Evolutionary conservation across 1,284 basidiomycete genomes (phyloP).

Genomic region (Pyrrhoderma lamaoense): DNA sequence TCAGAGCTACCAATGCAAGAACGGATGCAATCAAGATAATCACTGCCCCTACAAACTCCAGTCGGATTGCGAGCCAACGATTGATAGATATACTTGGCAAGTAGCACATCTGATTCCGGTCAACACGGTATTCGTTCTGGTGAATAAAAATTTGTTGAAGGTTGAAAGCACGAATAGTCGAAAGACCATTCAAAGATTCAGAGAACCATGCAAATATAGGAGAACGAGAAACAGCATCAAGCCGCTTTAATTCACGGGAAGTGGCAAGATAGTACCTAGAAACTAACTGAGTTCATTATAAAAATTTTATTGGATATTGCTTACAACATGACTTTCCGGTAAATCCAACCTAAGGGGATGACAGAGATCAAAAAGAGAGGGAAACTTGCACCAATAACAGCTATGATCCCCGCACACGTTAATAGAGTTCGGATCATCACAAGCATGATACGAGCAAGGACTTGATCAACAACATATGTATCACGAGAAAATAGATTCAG

Average conservation of each 20-base stretch:
- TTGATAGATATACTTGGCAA: slow-evolving; percentile 69
- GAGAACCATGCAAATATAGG: slow-evolving; percentile 51
- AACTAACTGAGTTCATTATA: not conserved
- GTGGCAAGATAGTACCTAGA: slow-evolving; percentile 44
- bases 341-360: slow-evolving; percentile 70
- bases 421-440: slow-evolving; percentile 57
- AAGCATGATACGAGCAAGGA: slow-evolving; percentile 70
- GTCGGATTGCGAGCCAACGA: slow-evolving; percentile 51
- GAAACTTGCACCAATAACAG: slow-evolving; percentile 76
- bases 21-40: slow-evolving; percentile 69
- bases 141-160: slow-evolving; percentile 40
- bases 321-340: slow-evolving; percentile 70
- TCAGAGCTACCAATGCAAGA: slow-evolving; percentile 58
- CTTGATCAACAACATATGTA: slow-evolving; percentile 84
- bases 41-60: slow-evolving; percentile 65
- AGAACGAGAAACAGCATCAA: slow-evolving; percentile 65
- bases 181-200: slow-evolving; percentile 56
- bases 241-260: slow-evolving; percentile 59
- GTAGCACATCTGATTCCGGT: slow-evolving; percentile 72
- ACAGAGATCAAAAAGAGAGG: slow-evolving; percentile 77
- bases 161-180: slow-evolving; percentile 59
- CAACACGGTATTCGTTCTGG: slow-evolving; percentile 42
- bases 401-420: slow-evolving; percentile 63
- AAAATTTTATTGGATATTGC: slow-evolving; percentile 52
- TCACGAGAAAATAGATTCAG: slow-evolving; percentile 90